phyloP scores from a whole-genome alignment of 2,329 filamentous ascomycete genomes.

The Colletotrichum zoysiae region DNA sequence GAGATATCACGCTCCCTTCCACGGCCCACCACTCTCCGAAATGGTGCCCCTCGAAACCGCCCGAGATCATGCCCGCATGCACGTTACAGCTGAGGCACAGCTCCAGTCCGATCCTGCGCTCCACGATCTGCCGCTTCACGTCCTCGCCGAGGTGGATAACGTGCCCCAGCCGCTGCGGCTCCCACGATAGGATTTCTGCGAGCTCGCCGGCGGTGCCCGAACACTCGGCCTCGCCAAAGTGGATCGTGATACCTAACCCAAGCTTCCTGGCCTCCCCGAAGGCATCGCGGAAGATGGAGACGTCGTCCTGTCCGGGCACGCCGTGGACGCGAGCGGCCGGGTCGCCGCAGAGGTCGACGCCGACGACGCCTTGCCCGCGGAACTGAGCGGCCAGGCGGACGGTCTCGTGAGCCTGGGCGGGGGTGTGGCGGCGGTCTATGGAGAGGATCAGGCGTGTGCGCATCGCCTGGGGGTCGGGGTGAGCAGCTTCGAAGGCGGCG shows the following conservation, averaged over 20 bases:
- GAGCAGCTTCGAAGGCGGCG: slow-evolving; percentile 58
- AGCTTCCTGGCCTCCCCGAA: slow-evolving; percentile 68
- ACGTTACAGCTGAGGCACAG: slow-evolving; percentile 87
- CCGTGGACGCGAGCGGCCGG: slow-evolving; percentile 66
- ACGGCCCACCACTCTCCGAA: slow-evolving; percentile 79
- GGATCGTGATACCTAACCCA: slow-evolving; percentile 76
- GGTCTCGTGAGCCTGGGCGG: slow-evolving; percentile 70
- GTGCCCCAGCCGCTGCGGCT: slow-evolving; percentile 79
- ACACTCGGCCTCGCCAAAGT: slow-evolving; percentile 79
- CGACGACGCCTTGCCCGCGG: slow-evolving; percentile 70
- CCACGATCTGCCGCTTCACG: slow-evolving; percentile 67
- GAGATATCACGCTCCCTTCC: slow-evolving; percentile 69
- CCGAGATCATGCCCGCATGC: slow-evolving; percentile 77
- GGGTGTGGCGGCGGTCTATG: slow-evolving; percentile 75
- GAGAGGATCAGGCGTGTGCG: slow-evolving; percentile 78
- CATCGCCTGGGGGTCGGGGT: slow-evolving; percentile 56
- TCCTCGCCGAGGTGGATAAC: slow-evolving; percentile 79
- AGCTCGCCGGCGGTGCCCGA: slow-evolving; percentile 73
- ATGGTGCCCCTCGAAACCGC: slow-evolving; percentile 77
- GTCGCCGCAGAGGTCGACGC: slow-evolving; percentile 84
- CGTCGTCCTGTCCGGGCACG: slow-evolving; percentile 66
- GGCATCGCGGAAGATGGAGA: slow-evolving; percentile 69
- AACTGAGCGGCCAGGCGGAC: slow-evolving; percentile 73
- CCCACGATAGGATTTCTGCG: slow-evolving; percentile 71
- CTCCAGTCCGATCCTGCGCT: slow-evolving; percentile 74